Evolutionary conservation across 164 flowering plant species (phyloP), one percentile per base, ranked within the genome.

Genomic region (Chloranthus sessilifolius): DNA sequence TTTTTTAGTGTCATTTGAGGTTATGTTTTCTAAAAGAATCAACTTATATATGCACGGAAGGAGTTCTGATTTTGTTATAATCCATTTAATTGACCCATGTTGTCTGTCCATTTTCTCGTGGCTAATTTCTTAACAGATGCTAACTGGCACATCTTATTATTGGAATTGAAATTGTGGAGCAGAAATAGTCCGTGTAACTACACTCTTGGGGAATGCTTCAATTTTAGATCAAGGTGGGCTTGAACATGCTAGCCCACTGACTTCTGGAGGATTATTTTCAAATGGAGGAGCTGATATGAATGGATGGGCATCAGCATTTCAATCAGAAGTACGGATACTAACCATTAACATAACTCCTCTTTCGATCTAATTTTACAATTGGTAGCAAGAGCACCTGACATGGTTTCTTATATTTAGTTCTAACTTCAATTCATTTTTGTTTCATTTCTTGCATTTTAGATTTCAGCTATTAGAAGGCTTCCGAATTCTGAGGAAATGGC

Each of bases 171-270:
- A 43, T 43, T 53, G 28, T 53, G 87, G 82, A 89, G 78, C 97
- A 89, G 97, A 89, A 80, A 85, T 89, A 64, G 54, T 85, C 92
- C 97, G 97, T 85, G 85, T 89, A 83, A 83, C 95, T 64, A 83
- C 97, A 72, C 76, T 89, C 72, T 82, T 89, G 95, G 92, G 81
- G 95, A 89, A 83, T 77, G 87, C 88, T 56, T 82, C 95, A 77
- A 75, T 89, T 80, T 78, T 89, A 85, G 88, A 87, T 72, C 97
- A 85, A 79, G 80, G 75, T 85, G 92, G 89, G 80, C 72, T 89
- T 83, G 97, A 89, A 77, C 92, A 72, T 61, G 89, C 92, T 65
- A 89, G 83, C 80, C 90, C 83, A 60, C 73, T 85, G 80, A 70
- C 88, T 60, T 79, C 95, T 45, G 86, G 92, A 89, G 90, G 92